A percentile compares a stretch with the other conserved stretches of the same genome.
Evolutionary conservation across 2,329 filamentous ascomycete species (phyloP).

Genomic region (Colletotrichum sp.): DNA sequence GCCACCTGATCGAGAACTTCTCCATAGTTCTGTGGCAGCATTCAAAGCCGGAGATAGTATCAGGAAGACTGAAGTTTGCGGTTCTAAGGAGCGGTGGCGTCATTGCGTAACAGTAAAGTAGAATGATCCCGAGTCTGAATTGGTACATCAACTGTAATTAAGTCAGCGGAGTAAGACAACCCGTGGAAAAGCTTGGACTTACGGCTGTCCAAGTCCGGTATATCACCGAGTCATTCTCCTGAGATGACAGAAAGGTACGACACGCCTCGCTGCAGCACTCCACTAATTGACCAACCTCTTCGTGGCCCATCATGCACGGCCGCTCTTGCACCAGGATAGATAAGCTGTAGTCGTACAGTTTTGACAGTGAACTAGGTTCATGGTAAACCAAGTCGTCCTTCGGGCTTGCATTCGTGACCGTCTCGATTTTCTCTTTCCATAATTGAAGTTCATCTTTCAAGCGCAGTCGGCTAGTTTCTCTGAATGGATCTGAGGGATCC

Average conservation of each 20-base stretch:
- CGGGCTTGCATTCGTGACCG: neutral
- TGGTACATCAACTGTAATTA: neutral
- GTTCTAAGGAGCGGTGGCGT: neutral
- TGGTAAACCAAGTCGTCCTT: neutral
- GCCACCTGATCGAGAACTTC: neutral
- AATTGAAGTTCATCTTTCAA: neutral
- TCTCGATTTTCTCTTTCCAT: neutral
- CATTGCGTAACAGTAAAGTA: neutral
- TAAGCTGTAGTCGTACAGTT: neutral
- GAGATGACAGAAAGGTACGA: neutral
- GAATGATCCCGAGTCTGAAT: neutral
- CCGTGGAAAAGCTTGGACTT: neutral
- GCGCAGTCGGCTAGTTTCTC: neutral
- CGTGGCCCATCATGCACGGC: neutral
- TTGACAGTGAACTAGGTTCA: neutral
- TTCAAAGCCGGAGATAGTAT: neutral
- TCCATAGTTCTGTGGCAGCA: neutral
- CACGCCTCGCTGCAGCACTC: neutral
- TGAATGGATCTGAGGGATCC: neutral
- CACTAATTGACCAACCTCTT: neutral
- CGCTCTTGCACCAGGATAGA: neutral
- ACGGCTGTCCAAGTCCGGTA: neutral
- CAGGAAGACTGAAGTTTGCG: neutral
- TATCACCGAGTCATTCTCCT: neutral
- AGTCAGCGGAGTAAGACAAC: neutral